Base-by-base conservation (phyloP, 2,329 filamentous ascomycete genomes). In the Colletotrichum limetticola region DNA sequence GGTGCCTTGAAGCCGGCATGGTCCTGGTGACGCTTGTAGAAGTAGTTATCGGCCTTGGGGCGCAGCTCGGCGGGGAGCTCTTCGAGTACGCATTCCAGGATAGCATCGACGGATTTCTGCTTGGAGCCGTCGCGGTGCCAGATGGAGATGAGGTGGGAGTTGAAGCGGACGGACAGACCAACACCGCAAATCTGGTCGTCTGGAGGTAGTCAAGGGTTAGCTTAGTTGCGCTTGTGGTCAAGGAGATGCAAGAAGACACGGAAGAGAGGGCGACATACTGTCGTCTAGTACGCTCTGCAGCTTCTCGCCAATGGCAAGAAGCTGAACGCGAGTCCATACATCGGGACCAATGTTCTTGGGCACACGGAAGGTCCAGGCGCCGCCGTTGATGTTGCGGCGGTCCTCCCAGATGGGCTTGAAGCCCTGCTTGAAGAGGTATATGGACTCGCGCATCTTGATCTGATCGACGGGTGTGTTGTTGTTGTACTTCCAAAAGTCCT, bases 41-140 rank as follows among this genome's bases (percentile, higher is more conserved):
- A 92, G 85, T 94, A 95, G 81, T 90, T 91, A 72, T 92, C 90
- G 59, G 89, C 79, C 84, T 93, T 93, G 52, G 94, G 94, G 71
- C 87, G 87, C 76, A 97, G 84, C 80, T 97, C 93, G 1, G 88
- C 84, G 6, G 92, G 92, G 35, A 98, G 86, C 76, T 94, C 90
- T 64, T 92, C 89, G 60, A 97, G 85, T 65, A 98, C 91, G 60
- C 91, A 92, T 74, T 90, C 85, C 61, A 95, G 87, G 72, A 98
- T 88, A 75, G 87, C 90, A 80, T 96, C 91, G 77, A 97, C 90
- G 6, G 95, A 97, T 77, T 90, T 91, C 79, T 94, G 88, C 83
- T 97, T 95, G 73, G 91, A 92, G 26, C 92, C 92, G 79, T 97
- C 93, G 75, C 97, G 94, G 85, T 98, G 97, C 96, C 96, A 98